Evolutionary conservation across 768 basidiomycete genomes (phyloP).

Genomic region (Pulveroboletus frians): DNA sequence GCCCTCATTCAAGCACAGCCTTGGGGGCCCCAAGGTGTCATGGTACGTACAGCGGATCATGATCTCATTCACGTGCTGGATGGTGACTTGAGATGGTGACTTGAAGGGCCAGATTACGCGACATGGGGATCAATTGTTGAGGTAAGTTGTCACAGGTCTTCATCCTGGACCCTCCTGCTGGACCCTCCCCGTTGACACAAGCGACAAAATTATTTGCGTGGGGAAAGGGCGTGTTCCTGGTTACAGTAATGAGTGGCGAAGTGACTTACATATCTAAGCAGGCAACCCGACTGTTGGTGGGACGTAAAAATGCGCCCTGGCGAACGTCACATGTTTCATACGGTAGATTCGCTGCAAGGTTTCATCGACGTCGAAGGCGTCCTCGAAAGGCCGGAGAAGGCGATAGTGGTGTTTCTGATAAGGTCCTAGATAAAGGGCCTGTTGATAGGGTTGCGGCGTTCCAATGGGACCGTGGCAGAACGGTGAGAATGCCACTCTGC

Average conservation of each 20-base stretch:
- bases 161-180: no score
- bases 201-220: neutral
- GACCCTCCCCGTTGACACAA: neutral
- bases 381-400: neutral
- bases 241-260: neutral
- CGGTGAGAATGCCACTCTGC: slow-evolving; percentile 1
- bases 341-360: neutral
- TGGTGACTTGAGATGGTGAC: no score
- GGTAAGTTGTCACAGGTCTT: neutral
- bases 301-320: neutral
- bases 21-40: neutral
- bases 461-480: neutral
- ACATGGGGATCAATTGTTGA: neutral
- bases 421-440: neutral
- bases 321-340: neutral
- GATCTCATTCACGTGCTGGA: slow-evolving; percentile 2
- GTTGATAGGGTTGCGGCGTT: neutral
- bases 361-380: neutral
- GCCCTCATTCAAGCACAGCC: neutral
- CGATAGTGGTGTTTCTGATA: neutral
- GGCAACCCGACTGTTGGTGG: neutral
- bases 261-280: neutral
- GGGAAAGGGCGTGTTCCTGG: neutral
- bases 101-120: neutral
- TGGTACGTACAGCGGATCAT: slow-evolving; percentile 5